Percentiles rank a stretch among this genome's conserved stretches.
Evolutionary conservation across 1,284 basidiomycete species (phyloP).

Genomic region (Ustilago shanxiensis): DNA sequence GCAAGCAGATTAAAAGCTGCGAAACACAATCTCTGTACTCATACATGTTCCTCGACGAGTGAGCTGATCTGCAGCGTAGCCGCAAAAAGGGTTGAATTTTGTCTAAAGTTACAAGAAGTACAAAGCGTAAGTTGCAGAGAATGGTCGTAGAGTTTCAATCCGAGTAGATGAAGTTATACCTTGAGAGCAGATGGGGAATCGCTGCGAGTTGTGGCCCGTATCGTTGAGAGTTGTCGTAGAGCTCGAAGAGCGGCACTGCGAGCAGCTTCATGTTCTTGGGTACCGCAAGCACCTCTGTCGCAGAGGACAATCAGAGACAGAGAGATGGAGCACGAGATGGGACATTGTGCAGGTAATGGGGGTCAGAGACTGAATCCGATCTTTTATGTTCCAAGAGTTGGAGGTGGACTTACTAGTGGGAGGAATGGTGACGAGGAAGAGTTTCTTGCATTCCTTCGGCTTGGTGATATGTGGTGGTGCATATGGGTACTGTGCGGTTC

Average conservation of each 20-base stretch:
- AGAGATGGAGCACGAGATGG: background rate
- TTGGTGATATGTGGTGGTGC: constrained; percentile 95
- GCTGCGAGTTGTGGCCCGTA: constrained; percentile 93
- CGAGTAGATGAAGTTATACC: constrained; percentile 74
- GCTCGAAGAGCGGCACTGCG: constrained; percentile 89
- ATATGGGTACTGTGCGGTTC: constrained; percentile 84
- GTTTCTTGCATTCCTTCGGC: constrained; percentile 97
- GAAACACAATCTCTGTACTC: background rate
- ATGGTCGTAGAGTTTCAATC: constrained; percentile 25
- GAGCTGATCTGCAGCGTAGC: background rate
- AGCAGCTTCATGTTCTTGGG: constrained; percentile 99
- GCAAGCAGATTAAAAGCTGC: background rate
- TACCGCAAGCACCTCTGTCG: constrained; percentile 88
- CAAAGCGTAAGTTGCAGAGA: background rate
- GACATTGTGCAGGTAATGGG: background rate
- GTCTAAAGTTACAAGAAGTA: constrained; percentile 26
- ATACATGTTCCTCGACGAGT: background rate
- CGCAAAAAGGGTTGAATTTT: background rate
- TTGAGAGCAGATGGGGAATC: constrained; percentile 90
- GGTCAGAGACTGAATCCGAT: background rate
- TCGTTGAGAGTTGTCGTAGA: constrained; percentile 94
- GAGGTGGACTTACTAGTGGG: constrained; percentile 80
- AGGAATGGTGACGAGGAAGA: constrained; percentile 95
- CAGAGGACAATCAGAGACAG: background rate
- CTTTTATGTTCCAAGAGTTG: background rate